Conservation (phyloP, 495 filamentous ascomycete species). For the Neurospora sp. region DNA sequence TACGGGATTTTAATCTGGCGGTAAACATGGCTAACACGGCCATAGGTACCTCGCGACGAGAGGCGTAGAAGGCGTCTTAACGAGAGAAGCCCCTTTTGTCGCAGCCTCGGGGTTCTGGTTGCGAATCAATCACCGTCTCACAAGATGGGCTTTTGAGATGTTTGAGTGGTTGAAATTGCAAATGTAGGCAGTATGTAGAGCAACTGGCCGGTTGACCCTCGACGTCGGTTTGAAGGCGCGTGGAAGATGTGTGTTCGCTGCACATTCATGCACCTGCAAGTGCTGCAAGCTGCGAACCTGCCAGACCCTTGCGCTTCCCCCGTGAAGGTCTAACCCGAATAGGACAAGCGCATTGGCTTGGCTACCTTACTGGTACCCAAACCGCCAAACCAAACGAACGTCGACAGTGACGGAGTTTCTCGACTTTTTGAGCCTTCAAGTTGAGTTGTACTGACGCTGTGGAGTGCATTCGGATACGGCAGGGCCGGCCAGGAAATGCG, state of each 20-base stretch:
- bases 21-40: not conserved
- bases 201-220: not conserved
- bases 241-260: not conserved
- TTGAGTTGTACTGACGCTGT: not conserved
- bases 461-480: not conserved
- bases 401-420: not conserved
- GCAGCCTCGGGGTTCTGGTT: not conserved
- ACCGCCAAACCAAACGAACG: not conserved
- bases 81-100: not conserved
- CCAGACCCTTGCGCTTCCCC: not conserved
- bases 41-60: not conserved
- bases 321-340: not conserved
- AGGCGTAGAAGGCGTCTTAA: not conserved
- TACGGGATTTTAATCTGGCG: not conserved
- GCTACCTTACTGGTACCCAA: not conserved
- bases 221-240: not conserved
- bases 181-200: not conserved
- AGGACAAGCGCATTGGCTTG: not conserved
- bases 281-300: not conserved
- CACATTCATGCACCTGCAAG: not conserved
- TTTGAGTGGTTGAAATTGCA: not conserved
- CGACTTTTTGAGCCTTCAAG: not conserved
- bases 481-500: not conserved
- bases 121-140: not conserved
- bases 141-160: not conserved